Base-by-base conservation (phyloP, 352 stramenopile species). In the Phytophthora sp. region DNA sequence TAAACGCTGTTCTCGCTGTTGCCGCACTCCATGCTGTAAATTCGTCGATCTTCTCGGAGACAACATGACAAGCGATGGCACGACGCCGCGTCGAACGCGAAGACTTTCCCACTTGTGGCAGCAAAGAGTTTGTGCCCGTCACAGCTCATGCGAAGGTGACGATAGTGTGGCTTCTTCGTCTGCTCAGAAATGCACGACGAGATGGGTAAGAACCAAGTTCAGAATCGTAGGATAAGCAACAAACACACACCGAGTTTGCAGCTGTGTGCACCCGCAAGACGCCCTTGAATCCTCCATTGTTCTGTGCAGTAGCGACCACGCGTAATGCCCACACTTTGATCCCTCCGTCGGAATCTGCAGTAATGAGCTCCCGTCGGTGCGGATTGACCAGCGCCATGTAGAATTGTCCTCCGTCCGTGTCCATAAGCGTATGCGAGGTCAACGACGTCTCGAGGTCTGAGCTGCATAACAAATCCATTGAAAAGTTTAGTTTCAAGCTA, bases 281-380 rank as follows among this genome's bases (percentile, higher is more conserved):
- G 7, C 77, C 77, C 50, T 83, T 88, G 35, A 79, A 69, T 4
- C 62, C 71, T 16, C 67, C 54, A 23, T 69, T 60, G 18, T 68
- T 71, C 6, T 65, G 50, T 12, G 60, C 49, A 29, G 42, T 71
- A 18, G 62, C 39, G 5, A 72, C 55, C 4, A 72, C 58, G 7
- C 77, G 73, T 5, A 87, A 44, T 18, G 66, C 68, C 77, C 80
- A 89, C 2, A 84, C 74, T 54, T 84, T 85, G n/a, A 87, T 61
- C 5, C 80, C 77, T 21, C 80, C 80, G 12, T 84, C 71, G 2
- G 77, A 73, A 45, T 89, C 80, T 5, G 73, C 60, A 27, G 80
- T 86, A 53, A 87, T 68, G 24, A 87, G 46, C 42, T 87, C 78
- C 26, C 68, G 65, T 27, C 80, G 74, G 38, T 61, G 30, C 8